phyloP scores from a whole-genome alignment of 192 early-diverging fungal genomes.

The Backusella parvicylindrica region DNA sequence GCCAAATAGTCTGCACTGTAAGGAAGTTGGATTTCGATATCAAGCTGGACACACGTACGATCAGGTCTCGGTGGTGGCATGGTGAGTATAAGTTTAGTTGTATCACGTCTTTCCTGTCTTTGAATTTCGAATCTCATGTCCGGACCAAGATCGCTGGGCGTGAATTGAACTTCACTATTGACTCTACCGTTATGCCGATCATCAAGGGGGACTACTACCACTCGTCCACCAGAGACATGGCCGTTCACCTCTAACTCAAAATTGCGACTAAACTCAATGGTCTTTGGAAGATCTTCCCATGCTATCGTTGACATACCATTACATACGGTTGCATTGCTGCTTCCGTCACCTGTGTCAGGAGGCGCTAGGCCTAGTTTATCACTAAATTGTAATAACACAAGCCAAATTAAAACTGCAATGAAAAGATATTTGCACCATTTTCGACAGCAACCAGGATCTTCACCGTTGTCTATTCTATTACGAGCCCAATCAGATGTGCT shows the following conservation, averaged over 20 bases:
- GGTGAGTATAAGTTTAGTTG: not conserved
- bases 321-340: not conserved
- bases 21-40: slow-evolving; percentile 6
- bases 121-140: not conserved
- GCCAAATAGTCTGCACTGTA: not conserved
- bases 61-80: not conserved
- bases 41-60: not conserved
- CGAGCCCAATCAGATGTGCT: not conserved
- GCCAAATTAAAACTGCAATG: not conserved
- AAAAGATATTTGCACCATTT: slow-evolving; percentile 4
- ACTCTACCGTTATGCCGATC: not conserved
- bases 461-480: not conserved
- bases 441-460: not conserved
- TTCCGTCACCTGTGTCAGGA: not conserved
- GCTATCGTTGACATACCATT: not conserved
- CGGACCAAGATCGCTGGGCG: not conserved
- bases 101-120: not conserved
- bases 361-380: not conserved
- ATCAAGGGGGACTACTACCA: not conserved
- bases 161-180: not conserved
- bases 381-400: not conserved
- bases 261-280: not conserved
- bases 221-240: not conserved
- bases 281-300: not conserved
- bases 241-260: not conserved